These are phyloP conservation scores for Porphyridium purpureum DNA, from an alignment of 23 red algal genomes.

Conservation along the genomic window DNA sequence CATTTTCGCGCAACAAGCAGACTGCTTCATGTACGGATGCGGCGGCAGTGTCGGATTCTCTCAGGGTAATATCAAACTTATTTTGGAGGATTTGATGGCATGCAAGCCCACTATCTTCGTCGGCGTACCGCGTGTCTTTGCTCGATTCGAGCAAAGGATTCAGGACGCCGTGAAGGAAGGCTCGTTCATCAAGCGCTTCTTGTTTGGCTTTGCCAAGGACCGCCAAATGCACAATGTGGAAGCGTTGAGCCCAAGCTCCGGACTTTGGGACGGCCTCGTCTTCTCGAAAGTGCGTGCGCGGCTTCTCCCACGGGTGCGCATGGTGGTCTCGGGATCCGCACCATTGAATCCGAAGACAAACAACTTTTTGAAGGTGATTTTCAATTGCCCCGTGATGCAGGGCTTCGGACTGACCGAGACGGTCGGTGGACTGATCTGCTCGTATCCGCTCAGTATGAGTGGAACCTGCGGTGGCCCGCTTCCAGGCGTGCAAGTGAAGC, in stretches of 20 bases:
- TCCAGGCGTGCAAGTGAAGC: constrained; percentile 57
- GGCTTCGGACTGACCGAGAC: constrained; percentile 95
- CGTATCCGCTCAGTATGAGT: constrained; percentile 10
- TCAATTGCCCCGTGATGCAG: constrained; percentile 60
- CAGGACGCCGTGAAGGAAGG: constrained; percentile 16
- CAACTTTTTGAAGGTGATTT: constrained; percentile 78
- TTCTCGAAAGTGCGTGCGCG: constrained; percentile 45
- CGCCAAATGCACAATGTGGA: constrained; percentile 34
- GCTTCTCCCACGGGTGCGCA: constrained; percentile 36
- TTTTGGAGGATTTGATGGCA: constrained; percentile 51
- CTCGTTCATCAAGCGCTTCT: constrained; percentile 26
- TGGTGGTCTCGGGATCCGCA: constrained; percentile 72
- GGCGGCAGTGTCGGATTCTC: constrained; percentile 73
- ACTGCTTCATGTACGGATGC: constrained; percentile 29
- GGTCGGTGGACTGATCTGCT: constrained; percentile 54
- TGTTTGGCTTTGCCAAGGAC: constrained; percentile 57
- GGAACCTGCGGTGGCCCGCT: constrained; percentile 57
- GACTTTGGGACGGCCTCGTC: constrained; percentile 66
- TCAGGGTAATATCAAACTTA: constrained; percentile 55
- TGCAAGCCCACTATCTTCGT: constrained; percentile 76
- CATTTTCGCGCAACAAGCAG: constrained; percentile 77
- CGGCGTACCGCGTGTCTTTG: constrained; percentile 77
- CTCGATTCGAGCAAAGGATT: constrained; percentile 72
- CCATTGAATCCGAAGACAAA: constrained; percentile 60
- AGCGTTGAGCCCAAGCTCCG: constrained; percentile 10